Base-by-base conservation (phyloP, 225 moss, liverwort and hornwort genomes). In the Rhytidiadelphus loreus region DNA sequence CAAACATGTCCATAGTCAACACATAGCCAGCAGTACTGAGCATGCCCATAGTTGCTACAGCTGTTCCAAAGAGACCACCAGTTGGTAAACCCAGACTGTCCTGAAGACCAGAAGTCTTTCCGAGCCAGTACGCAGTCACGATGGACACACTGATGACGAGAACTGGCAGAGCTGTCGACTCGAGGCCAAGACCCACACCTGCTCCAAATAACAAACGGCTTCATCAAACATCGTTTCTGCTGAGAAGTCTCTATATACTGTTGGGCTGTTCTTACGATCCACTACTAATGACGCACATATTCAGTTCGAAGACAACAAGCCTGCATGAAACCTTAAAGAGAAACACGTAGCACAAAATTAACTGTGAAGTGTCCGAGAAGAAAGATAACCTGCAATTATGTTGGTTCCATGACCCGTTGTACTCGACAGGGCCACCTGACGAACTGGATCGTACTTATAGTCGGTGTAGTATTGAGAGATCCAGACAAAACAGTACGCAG, bases 1-100 rank as follows among this genome's bases (percentile, higher is more conserved):
- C 98, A 82, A 99, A 97, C 98, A 99, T 99, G 87, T 99, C 98
- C 98, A 99, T 99, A 14, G 98, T 97, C 89, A 99, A 92, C 78
- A 97, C 98, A 87, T 97, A 99, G 59, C 95, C 97, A 86, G 98
- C 98, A 57, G 98, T 99, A 86, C 97, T 97, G 81, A 99, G 94
- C 98, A 99, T 99, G 86, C 98, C 98, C 97, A 99, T 99, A 12
- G 98, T 99, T 69, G 98, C 98, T 87, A 97, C 96, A 81, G 98
- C 97, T 68, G 97, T 99, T 88, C 98, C 98, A 81, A 99, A 99
- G 39, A 99, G 92, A 7, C 97, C 98, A 30, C 97, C 97, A 85
- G 95, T 95, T 33, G 96, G 96, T 71, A 33, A 52, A 44, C 98
- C 98, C 23, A 87, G 78, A 88, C 93, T 96, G 88, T 99, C 98